phyloP scores from a whole-genome alignment of 768 basidiomycete species.

The Lactarius vividus region DNA sequence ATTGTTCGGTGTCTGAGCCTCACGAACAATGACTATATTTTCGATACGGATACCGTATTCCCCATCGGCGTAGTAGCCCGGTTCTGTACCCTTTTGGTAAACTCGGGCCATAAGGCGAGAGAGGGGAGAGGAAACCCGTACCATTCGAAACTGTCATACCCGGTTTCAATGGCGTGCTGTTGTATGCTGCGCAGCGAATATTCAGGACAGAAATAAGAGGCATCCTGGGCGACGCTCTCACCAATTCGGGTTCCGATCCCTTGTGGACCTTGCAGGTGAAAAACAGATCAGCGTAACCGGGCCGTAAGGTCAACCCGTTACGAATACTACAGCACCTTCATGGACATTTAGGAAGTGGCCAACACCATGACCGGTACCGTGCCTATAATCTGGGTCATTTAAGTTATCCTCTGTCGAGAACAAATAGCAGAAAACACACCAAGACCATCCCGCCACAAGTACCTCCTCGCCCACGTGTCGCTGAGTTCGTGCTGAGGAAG shows the following conservation, averaged over 20 bases:
- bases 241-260: constrained; percentile 56
- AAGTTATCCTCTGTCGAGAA: neutral
- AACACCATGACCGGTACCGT: constrained; percentile 94
- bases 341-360: constrained; percentile 95
- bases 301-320: neutral
- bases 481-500: constrained; percentile 37
- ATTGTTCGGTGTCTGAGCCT: constrained; percentile 62
- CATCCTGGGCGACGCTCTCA: constrained; percentile 27
- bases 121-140: constrained; percentile 28
- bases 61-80: constrained; percentile 91
- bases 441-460: constrained; percentile 85
- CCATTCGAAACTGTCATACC: constrained; percentile 92
- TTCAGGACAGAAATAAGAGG: constrained; percentile 13
- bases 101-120: neutral
- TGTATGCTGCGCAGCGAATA: constrained; percentile 46
- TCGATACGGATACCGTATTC: constrained; percentile 92
- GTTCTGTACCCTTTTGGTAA: constrained; percentile 49
- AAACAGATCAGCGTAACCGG: neutral
- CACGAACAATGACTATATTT: constrained; percentile 76
- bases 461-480: constrained; percentile 75
- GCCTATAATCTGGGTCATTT: constrained; percentile 59
- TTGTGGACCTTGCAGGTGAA: constrained; percentile 48
- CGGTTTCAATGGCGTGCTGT: constrained; percentile 66
- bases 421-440: constrained; percentile 44
- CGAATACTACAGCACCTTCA: constrained; percentile 47